Percentiles rank a stretch among this genome's conserved stretches.
phyloP scores from a whole-genome alignment of 23 red algal genomes.

The Gracilaria domingensis region DNA sequence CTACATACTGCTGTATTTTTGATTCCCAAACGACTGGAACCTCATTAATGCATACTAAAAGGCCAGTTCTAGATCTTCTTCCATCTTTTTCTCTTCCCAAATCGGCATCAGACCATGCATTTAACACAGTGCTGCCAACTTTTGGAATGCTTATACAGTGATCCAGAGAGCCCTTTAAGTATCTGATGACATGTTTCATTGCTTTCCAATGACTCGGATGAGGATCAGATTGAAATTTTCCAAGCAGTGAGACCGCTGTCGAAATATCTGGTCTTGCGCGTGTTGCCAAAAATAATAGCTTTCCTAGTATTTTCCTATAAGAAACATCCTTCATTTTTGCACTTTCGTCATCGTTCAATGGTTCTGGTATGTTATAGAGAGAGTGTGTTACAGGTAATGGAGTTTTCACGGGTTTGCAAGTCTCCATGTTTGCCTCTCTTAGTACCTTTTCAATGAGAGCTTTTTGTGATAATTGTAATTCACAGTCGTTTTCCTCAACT shows the following conservation, averaged over 20 bases:
- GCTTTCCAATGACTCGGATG: constrained; percentile 3
- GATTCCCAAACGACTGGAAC: constrained; percentile 35
- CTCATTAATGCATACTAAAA: background rate
- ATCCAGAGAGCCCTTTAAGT: background rate
- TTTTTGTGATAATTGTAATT: background rate
- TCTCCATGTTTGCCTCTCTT: constrained; percentile 20
- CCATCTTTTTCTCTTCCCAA: constrained; percentile 17
- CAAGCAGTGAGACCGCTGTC: constrained; percentile 32
- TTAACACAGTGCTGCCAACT: background rate
- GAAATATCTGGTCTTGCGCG: constrained; percentile 20
- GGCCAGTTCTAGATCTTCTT: background rate
- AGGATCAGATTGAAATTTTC: background rate
- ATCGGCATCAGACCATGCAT: constrained; percentile 13
- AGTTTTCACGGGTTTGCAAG: constrained; percentile 1
- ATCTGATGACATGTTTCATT: constrained; percentile 5
- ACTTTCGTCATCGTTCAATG: background rate
- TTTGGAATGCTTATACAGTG: constrained; percentile 4
- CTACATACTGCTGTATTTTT: constrained; percentile 4
- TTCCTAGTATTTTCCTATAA: constrained; percentile 30
- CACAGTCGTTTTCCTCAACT: background rate
- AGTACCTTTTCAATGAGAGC: constrained; percentile 8
- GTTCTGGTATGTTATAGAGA: background rate
- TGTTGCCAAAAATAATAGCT: constrained; percentile 32
- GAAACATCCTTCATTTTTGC: constrained; percentile 16
- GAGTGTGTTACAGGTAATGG: constrained; percentile 23